A percentile compares a stretch with the other conserved stretches of the same genome.
Conservation (phyloP, 1,284 basidiomycete species). For the Sparassis latifolia region DNA sequence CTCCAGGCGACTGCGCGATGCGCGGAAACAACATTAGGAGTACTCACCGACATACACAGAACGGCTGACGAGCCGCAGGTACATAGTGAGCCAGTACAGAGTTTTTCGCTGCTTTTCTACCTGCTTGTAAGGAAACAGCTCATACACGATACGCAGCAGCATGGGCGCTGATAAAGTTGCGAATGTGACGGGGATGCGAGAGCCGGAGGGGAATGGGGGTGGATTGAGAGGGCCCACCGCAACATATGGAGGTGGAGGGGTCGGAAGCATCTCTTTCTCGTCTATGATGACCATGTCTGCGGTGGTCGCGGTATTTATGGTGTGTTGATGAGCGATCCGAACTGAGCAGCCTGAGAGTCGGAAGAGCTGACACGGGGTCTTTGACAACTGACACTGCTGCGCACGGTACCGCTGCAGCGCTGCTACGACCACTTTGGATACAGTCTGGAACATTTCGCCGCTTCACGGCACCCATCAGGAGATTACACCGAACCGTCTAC, state of each 20-base stretch:
- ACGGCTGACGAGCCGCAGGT: slow-evolving; percentile 57
- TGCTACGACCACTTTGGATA: no score
- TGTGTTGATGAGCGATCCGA: no score
- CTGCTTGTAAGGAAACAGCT: slow-evolving; percentile 44
- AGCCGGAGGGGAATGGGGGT: slow-evolving; percentile 28
- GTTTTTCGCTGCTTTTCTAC: slow-evolving; percentile 52
- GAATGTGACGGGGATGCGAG: slow-evolving; percentile 22
- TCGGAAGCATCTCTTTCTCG: slow-evolving; percentile 38
- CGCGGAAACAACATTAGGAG: not conserved
- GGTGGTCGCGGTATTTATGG: not conserved
- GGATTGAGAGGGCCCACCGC: slow-evolving; percentile 18
- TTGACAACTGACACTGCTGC: no score
- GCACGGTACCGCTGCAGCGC: no score
- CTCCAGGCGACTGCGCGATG: not conserved
- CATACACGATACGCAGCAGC: slow-evolving; percentile 56
- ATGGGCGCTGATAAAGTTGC: slow-evolving; percentile 47
- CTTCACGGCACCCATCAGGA: no score
- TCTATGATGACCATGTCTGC: slow-evolving; percentile 41
- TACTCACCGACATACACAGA: slow-evolving; percentile 56
- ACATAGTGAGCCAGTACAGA: slow-evolving; percentile 61
- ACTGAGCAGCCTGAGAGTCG: no score
- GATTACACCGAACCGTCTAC: no score
- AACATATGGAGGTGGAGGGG: slow-evolving; percentile 38
- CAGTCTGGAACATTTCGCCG: no score
- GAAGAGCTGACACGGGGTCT: no score